Conservation (phyloP, 2,329 filamentous ascomycete species). For the Trichoderma sp. region DNA sequence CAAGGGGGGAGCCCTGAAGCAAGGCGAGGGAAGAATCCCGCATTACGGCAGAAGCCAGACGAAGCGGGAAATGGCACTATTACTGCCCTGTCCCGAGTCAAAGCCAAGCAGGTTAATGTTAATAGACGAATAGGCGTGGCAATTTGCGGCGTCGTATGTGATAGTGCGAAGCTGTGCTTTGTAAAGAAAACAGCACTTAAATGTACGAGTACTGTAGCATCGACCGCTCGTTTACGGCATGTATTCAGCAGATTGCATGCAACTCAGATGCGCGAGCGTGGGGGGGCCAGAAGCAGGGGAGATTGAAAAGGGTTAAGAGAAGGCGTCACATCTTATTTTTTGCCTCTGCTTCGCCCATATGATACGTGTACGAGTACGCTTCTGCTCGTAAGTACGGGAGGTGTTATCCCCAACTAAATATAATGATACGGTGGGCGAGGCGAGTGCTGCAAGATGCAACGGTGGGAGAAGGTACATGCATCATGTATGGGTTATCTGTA, state of each 20-base stretch:
- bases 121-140: not conserved
- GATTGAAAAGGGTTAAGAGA: slow-evolving; percentile 9
- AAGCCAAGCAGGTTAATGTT: not conserved
- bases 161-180: not conserved
- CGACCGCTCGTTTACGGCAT: not conserved
- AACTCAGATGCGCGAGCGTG: slow-evolving; percentile 8
- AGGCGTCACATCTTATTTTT: not conserved
- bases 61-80: not conserved
- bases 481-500: not conserved
- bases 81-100: not conserved
- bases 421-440: not conserved
- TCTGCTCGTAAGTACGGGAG: not conserved
- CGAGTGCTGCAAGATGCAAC: not conserved
- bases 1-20: not conserved
- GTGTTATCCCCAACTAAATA: not conserved
- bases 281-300: slow-evolving; percentile 8
- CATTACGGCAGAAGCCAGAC: not conserved
- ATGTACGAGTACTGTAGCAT: not conserved
- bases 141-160: not conserved
- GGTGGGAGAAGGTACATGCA: not conserved
- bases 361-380: not conserved
- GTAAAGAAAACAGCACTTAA: not conserved
- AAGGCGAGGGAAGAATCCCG: not conserved
- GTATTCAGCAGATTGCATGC: not conserved
- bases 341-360: not conserved